Percentiles rank a stretch among this genome's conserved stretches.
Conservation (phyloP, 2,329 filamentous ascomycete species). For the Neofusicoccum parvum region DNA sequence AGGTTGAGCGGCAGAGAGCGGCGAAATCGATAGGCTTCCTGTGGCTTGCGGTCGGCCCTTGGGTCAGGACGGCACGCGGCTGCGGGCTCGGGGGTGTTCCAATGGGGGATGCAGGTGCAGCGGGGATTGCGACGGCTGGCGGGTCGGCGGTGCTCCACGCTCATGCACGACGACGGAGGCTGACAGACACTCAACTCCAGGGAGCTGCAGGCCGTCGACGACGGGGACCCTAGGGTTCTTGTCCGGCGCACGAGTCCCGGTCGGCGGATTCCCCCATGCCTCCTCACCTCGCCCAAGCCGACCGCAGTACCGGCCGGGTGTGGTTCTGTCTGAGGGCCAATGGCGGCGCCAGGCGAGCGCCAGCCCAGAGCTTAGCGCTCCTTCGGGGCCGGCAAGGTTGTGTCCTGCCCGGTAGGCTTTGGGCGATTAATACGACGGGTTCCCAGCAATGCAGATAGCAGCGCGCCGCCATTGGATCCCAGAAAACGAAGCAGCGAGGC, state of each 20-base stretch:
- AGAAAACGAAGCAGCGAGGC: neutral
- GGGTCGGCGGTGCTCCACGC: neutral
- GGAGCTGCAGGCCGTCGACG: neutral
- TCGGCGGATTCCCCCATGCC: neutral
- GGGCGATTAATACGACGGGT: neutral
- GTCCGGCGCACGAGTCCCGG: neutral
- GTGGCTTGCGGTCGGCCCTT: neutral
- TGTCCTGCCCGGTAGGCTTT: neutral
- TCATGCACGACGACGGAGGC: slow-evolving; percentile 11
- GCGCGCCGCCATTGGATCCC: neutral
- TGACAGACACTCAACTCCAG: neutral
- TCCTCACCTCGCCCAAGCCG: neutral
- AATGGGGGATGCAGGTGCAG: neutral
- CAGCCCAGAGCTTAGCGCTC: slow-evolving; percentile 9
- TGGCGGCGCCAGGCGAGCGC: neutral
- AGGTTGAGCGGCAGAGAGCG: neutral
- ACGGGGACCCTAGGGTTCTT: neutral
- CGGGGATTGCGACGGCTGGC: neutral
- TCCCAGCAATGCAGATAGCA: neutral
- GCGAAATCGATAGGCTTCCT: slow-evolving; percentile 1
- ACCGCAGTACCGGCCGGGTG: neutral
- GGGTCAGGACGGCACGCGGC: neutral
- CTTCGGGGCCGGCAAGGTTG: neutral
- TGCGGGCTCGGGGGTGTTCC: neutral
- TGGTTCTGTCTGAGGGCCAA: slow-evolving; percentile 4